phyloP scores from a whole-genome alignment of 2,329 filamentous ascomycete species.

The Penicillium concentricum region DNA sequence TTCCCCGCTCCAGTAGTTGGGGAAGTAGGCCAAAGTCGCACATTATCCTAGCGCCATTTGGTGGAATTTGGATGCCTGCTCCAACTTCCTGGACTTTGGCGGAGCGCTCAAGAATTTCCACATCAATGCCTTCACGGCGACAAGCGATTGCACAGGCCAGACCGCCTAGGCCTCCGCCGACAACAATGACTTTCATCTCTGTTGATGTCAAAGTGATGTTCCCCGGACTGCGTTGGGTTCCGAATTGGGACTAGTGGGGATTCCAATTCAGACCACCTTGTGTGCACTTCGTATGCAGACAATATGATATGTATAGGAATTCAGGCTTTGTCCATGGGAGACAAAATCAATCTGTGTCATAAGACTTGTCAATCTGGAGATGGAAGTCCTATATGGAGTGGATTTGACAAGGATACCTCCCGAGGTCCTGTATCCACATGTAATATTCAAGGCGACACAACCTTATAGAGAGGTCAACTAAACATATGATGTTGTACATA shows the following conservation, averaged over 20 bases:
- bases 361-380: not conserved
- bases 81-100: constrained; percentile 21
- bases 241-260: not conserved
- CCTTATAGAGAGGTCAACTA: not conserved
- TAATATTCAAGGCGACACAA: not conserved
- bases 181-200: constrained; percentile 63
- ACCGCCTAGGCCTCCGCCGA: constrained; percentile 23
- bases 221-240: not conserved
- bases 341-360: no score
- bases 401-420: not conserved
- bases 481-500: not conserved
- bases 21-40: constrained; percentile 15
- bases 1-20: constrained; percentile 9
- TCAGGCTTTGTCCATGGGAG: no score
- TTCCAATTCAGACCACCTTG: not conserved
- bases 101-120: constrained; percentile 24
- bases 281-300: not conserved
- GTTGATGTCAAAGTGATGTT: not conserved
- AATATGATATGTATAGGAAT: not conserved
- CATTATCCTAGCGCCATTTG: constrained; percentile 25
- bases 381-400: not conserved
- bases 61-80: constrained; percentile 31
- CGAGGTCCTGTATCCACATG: not conserved
- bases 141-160: constrained; percentile 28
- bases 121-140: constrained; percentile 17